Conservation (phyloP, 148 eudicot genomes). For the Gaultheria prostrata region DNA sequence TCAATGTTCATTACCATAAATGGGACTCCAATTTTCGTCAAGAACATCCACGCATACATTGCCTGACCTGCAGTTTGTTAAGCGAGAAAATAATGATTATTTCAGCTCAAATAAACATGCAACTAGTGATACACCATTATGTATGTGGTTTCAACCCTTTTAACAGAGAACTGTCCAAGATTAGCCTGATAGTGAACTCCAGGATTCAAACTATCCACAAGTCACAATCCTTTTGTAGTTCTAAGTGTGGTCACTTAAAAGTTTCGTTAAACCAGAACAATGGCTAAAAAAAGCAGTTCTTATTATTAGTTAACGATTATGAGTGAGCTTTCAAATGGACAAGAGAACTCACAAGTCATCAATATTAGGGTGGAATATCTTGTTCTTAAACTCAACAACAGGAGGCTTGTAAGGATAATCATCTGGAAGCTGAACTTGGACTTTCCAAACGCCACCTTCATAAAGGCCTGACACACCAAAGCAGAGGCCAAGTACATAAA, state of each 20-base stretch:
- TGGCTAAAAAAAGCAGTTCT: too few relatives aligned
- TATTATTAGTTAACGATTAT: too few relatives aligned
- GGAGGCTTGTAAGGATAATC: slow-evolving; percentile 89
- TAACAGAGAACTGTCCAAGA: neutral
- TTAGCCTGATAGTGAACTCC: neutral
- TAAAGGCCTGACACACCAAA: slow-evolving; percentile 40
- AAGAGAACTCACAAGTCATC: slow-evolving; percentile 64
- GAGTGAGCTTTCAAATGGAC: too few relatives aligned
- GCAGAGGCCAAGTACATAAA: too few relatives aligned
- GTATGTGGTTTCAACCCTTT: neutral
- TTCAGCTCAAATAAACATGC: neutral
- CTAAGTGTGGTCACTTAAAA: neutral
- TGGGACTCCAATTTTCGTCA: slow-evolving; percentile 85
- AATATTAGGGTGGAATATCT: slow-evolving; percentile 81
- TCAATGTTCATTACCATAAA: slow-evolving; percentile 53
- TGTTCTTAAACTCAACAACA: slow-evolving; percentile 67
- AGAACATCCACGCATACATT: slow-evolving; percentile 84
- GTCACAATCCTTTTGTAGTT: neutral
- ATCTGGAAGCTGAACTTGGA: slow-evolving; percentile 79
- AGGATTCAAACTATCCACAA: neutral
- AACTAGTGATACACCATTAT: neutral
- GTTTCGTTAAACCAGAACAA: neutral
- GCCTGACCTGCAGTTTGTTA: slow-evolving; percentile 58
- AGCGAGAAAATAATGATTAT: neutral
- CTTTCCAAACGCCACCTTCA: slow-evolving; percentile 84